Conservation (phyloP, 805 yeast genomes). For the Brettanomyces sp. region DNA sequence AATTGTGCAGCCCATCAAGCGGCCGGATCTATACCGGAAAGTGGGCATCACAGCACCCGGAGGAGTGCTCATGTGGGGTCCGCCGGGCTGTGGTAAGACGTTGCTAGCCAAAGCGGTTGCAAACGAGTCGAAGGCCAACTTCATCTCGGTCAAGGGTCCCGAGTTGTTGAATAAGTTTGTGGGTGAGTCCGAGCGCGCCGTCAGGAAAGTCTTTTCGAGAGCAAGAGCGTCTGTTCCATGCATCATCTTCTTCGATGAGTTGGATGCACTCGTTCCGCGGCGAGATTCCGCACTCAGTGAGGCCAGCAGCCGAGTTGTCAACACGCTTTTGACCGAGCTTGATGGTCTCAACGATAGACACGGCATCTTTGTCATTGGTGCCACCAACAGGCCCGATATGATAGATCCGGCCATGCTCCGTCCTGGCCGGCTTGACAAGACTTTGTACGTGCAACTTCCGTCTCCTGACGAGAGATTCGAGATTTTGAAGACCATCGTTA, state of each 20-base stretch:
- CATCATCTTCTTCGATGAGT: slow-evolving; percentile 88
- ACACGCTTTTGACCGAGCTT: slow-evolving; percentile 85
- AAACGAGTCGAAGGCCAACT: slow-evolving; percentile 92
- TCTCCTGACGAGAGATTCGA: slow-evolving; percentile 68
- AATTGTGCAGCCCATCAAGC: slow-evolving; percentile 89
- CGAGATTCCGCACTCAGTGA: slow-evolving; percentile 86
- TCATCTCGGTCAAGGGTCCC: slow-evolving; percentile 93
- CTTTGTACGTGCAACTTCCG: slow-evolving; percentile 86
- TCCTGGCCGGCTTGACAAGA: slow-evolving; percentile 93
- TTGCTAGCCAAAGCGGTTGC: slow-evolving; percentile 96
- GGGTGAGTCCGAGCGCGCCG: slow-evolving; percentile 89
- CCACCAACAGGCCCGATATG: slow-evolving; percentile 96
- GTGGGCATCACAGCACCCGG: slow-evolving; percentile 97
- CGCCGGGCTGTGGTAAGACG: slow-evolving; percentile 99
- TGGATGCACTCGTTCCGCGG: slow-evolving; percentile 92
- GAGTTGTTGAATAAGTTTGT: slow-evolving; percentile 92
- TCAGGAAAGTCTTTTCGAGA: slow-evolving; percentile 86
- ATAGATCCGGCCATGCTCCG: slow-evolving; percentile 97
- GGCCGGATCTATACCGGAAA: slow-evolving; percentile 79
- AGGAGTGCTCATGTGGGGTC: slow-evolving; percentile 97
- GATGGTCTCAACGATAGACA: slow-evolving; percentile 91
- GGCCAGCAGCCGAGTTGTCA: slow-evolving; percentile 87
- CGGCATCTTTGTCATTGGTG: slow-evolving; percentile 92
- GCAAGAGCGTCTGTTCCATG: slow-evolving; percentile 95
- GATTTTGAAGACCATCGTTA: slow-evolving; percentile 68